phyloP scores from a whole-genome alignment of 2,329 filamentous ascomycete genomes.

The Amphichorda felina region DNA sequence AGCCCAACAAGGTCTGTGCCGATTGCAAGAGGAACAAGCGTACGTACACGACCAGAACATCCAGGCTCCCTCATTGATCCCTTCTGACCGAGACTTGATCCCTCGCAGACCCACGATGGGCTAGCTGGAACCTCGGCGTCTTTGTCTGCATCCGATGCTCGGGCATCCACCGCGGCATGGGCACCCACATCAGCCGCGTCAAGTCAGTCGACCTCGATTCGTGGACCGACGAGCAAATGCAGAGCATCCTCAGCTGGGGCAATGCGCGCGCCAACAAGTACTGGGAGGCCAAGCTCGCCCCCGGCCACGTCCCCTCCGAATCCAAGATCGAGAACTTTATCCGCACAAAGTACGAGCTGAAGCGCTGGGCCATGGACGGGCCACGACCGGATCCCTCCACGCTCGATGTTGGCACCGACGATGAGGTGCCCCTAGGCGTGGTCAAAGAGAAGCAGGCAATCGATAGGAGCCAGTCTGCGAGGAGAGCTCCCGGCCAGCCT shows the following conservation, averaged over 20 bases:
- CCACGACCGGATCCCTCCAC: slow-evolving; percentile 86
- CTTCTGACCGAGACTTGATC: neutral
- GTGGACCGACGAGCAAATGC: slow-evolving; percentile 96
- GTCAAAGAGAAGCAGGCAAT: slow-evolving; percentile 56
- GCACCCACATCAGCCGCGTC: slow-evolving; percentile 94
- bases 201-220: slow-evolving; percentile 97
- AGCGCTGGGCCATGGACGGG: slow-evolving; percentile 99
- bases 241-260: slow-evolving; percentile 90
- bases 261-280: slow-evolving; percentile 97
- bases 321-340: slow-evolving; percentile 99
- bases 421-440: slow-evolving; percentile 57
- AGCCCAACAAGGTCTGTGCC: slow-evolving; percentile 91
- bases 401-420: slow-evolving; percentile 72
- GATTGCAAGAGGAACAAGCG: slow-evolving; percentile 99
- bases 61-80: neutral
- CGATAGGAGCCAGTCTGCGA: slow-evolving; percentile 43
- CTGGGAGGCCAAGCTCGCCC: slow-evolving; percentile 90
- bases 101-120: slow-evolving; percentile 88
- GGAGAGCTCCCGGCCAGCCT: slow-evolving; percentile 20
- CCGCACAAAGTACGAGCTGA: slow-evolving; percentile 95
- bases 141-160: slow-evolving; percentile 98
- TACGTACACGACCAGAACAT: slow-evolving; percentile 31
- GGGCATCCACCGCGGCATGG: slow-evolving; percentile 97
- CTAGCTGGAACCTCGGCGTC: slow-evolving; percentile 95
- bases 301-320: slow-evolving; percentile 87